Evolutionary conservation across 2,329 filamentous ascomycete genomes (phyloP).

Genomic region (Chalaropsis ovoidea): DNA sequence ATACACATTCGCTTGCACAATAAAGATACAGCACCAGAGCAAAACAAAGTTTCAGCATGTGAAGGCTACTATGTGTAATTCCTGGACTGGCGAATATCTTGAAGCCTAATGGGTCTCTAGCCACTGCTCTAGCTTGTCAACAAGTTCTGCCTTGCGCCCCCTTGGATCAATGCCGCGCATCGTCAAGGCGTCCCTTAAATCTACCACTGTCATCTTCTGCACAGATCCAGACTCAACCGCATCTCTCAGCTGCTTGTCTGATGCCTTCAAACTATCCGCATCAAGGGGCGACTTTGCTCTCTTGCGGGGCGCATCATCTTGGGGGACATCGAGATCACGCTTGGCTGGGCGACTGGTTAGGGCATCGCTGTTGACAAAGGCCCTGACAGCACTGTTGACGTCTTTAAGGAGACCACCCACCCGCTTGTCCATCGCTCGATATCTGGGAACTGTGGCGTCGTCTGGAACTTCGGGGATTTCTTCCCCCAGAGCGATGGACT

Average conservation of each 20-base stretch:
- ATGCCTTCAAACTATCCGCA: slow-evolving; percentile 33
- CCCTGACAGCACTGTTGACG: slow-evolving; percentile 55
- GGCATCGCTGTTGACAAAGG: slow-evolving; percentile 40
- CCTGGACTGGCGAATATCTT: background rate
- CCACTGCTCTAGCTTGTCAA: slow-evolving; percentile 49
- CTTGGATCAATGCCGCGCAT: slow-evolving; percentile 40
- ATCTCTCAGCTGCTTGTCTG: slow-evolving; percentile 39
- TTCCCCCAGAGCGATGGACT: slow-evolving; percentile 83
- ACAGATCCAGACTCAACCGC: slow-evolving; percentile 40
- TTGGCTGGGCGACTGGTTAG: background rate
- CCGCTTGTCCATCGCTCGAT: slow-evolving; percentile 79
- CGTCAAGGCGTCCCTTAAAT: slow-evolving; percentile 42
- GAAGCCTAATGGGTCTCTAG: slow-evolving; percentile 35
- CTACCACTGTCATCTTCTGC: slow-evolving; percentile 45
- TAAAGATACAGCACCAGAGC: too few relatives aligned
- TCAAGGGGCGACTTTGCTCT: slow-evolving; percentile 34
- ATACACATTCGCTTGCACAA: background rate
- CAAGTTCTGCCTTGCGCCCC: slow-evolving; percentile 45
- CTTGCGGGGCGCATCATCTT: slow-evolving; percentile 38
- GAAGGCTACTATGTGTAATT: background rate
- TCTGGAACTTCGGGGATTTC: slow-evolving; percentile 64
- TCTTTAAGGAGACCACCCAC: slow-evolving; percentile 67
- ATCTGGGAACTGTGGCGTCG: slow-evolving; percentile 76
- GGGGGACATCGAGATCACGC: slow-evolving; percentile 29
- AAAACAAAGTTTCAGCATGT: background rate